Evolutionary conservation across 1,284 basidiomycete genomes (phyloP), one percentile per base, ranked within the genome.

Genomic region (Omphalotus olearius): DNA sequence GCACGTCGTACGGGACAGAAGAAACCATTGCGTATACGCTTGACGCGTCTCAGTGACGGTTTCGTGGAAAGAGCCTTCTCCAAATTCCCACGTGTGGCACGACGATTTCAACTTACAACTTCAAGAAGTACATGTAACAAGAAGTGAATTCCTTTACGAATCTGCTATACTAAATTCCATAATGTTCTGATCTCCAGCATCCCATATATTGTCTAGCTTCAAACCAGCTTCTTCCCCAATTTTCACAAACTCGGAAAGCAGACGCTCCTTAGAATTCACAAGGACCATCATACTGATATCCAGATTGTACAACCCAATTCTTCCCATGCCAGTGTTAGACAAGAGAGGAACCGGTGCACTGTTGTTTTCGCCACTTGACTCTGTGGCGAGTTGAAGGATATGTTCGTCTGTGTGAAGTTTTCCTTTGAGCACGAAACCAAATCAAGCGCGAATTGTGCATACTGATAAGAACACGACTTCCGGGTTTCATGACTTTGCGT

Each of bases 21-120:
- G 54, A 51, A 7, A 55, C 54, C 51, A 52, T 52, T 42, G 14
- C 26, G 43, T 33, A 9, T 33, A 33, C 30, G 9, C 30, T 33
- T 33, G 30, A 33, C 30, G 30, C 30, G 30, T 33, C 30, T 33
- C 13, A 28, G 23, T 43, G 23, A 30, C 25, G 20, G 40, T 18
- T n/a, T 13, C 18, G 16, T 33, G 26, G 23, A 23, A 23, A 23
- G 23, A 23, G 23, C n/a, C n/a, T n/a, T n/a, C n/a, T 17, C 20
- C 25, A 37, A 26, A n/a, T 28, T 40, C 40, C 18, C 35, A 26
- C 16, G n/a, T n/a, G n/a, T n/a, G n/a, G n/a, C n/a, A n/a, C n/a
- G n/a, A n/a, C n/a, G n/a, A n/a, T n/a, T n/a, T n/a, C n/a, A n/a
- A n/a, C n/a, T n/a, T n/a, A n/a, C n/a, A n/a, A n/a, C n/a, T n/a